Base-by-base conservation (phyloP, 345 rosid genomes). In the Boechera retrofracta region DNA sequence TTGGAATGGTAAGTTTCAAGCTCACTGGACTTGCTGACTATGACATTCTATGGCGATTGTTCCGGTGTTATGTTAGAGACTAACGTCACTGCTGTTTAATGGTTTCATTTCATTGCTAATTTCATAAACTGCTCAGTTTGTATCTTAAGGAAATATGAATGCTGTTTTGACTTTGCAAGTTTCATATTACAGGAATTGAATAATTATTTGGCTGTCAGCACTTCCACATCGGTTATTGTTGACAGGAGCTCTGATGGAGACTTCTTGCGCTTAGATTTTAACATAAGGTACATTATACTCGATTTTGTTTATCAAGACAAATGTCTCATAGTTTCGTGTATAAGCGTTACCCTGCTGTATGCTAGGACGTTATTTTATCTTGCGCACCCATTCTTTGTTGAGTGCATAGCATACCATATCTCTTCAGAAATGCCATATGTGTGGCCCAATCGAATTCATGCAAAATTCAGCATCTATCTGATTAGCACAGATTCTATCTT, bases 161-260 rank as follows among this genome's bases (percentile, higher is more conserved):
- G 71, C 32, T 13, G 15, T 64, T 72, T 57, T 64, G 56, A 48
- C 54, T 47, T 55, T 3, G 28, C 7, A 26, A 26, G 13, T 77
- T 70, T 72, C 44, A 11, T 76, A 0, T 64, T 87, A 70, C 91
- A 93, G 97, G 99, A 96, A 77, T 67, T 96, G 77, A 93, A 56
- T 85, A 83, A 73, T 83, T 96, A 96, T 89, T 80, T 96, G 85
- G 73, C 93, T 1, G 86, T 89, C 61, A 86, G 80, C 83, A 87
- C 97, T 66, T 75, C 97, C 26, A 96, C 99, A 16, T 85, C 98
- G 61, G 82, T 96, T 60, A 83, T 93, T 72, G 94, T 93, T 38
- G 98, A 96, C 87, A 88, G 78, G 79, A 96, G 98, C 81, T 67
- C 97, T 65, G 98, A 93, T 73, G 96, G 96, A 60, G 98, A 93